Evolutionary conservation across 2,329 filamentous ascomycete species (phyloP).

Genomic region (Xylaria multiplex): DNA sequence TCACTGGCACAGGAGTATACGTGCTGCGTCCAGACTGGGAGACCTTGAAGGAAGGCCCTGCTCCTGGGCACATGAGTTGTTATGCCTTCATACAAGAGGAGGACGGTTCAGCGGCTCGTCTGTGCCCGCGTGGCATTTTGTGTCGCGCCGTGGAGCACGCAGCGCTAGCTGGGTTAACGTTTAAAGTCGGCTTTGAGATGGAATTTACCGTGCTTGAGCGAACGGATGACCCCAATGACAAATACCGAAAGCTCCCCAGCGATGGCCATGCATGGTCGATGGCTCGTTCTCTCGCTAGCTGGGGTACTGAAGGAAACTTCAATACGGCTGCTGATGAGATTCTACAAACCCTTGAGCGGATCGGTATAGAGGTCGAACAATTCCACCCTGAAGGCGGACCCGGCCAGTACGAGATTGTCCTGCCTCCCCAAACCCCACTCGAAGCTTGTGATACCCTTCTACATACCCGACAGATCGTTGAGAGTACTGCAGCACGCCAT

Average conservation of each 20-base stretch:
- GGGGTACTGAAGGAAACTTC: constrained; percentile 54
- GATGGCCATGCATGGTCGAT: constrained; percentile 77
- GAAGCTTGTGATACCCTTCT: constrained; percentile 77
- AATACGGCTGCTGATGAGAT: constrained; percentile 73
- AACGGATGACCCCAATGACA: constrained; percentile 46
- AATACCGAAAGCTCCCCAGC: constrained; percentile 59
- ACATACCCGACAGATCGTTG: constrained; percentile 75
- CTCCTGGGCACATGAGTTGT: constrained; percentile 70
- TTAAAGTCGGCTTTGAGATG: constrained; percentile 82
- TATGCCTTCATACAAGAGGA: constrained; percentile 72
- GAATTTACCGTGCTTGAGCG: constrained; percentile 77
- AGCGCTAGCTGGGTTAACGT: constrained; percentile 61
- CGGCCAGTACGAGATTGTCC: constrained; percentile 81
- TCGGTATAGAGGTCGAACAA: constrained; percentile 75
- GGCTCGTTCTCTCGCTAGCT: constrained; percentile 69
- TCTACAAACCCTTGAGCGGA: constrained; percentile 65
- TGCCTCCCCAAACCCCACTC: constrained; percentile 70
- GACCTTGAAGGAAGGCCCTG: constrained; percentile 68
- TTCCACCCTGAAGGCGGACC: constrained; percentile 78
- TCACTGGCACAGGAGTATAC: constrained; percentile 71
- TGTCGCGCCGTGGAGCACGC: constrained; percentile 64
- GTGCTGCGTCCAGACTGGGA: constrained; percentile 72
- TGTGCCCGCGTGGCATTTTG: constrained; percentile 75
- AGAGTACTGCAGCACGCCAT: constrained; percentile 69
- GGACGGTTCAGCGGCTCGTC: constrained; percentile 58